Evolutionary conservation across 1,139 yeast species (phyloP).

Genomic region (Yamadazyma siamensis): DNA sequence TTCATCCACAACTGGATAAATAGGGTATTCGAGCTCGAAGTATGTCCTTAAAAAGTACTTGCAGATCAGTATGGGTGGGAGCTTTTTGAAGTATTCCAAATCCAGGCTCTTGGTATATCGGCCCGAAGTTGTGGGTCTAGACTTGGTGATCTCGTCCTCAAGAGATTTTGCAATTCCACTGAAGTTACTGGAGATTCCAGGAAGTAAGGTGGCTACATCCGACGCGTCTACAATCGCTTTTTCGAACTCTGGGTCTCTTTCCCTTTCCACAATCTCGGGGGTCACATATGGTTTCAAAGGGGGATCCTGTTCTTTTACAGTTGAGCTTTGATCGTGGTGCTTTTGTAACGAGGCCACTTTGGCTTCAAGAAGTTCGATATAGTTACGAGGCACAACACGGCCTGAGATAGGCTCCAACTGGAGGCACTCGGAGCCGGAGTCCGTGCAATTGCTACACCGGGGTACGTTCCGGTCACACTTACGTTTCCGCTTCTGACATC

Average conservation of each 20-base stretch:
- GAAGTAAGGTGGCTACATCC: no score
- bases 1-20: background rate
- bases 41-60: background rate
- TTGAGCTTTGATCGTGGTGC: no score
- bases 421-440: background rate
- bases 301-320: no score
- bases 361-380: background rate
- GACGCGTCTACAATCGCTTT: no score
- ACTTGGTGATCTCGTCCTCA: background rate
- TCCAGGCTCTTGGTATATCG: no score
- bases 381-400: background rate
- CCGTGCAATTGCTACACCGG: background rate
- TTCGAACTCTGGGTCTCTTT: no score
- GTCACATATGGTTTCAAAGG: no score
- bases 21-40: background rate
- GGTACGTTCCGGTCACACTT: background rate
- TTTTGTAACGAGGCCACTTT: no score
- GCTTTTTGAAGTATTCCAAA: background rate
- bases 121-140: no score
- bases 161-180: background rate
- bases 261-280: no score
- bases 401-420: background rate
- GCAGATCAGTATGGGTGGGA: background rate
- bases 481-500: background rate
- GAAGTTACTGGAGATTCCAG: background rate